Conservation (phyloP, 768 basidiomycete species). For the Royoungia palumana region DNA sequence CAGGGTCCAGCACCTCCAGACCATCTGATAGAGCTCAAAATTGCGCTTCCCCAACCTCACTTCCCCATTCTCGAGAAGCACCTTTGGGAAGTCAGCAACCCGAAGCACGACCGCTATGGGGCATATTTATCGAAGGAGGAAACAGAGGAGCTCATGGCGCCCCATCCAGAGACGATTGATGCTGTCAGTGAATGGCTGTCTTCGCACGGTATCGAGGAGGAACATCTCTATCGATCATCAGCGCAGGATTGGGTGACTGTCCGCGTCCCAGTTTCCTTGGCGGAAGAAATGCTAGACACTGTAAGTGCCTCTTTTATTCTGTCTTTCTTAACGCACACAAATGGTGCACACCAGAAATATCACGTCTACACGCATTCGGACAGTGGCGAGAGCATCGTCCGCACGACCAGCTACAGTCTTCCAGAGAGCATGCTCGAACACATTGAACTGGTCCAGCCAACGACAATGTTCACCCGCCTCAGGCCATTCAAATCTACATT, state of each 20-base stretch:
- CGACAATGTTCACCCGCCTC: slow-evolving; percentile 59
- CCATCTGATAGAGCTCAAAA: slow-evolving; percentile 52
- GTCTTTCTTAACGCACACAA: not conserved
- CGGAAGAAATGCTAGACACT: slow-evolving; percentile 70
- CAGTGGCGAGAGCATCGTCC: slow-evolving; percentile 52
- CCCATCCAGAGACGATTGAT: slow-evolving; percentile 49
- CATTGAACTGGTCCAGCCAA: slow-evolving; percentile 68
- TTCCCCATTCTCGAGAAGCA: slow-evolving; percentile 49
- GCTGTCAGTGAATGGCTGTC: slow-evolving; percentile 61
- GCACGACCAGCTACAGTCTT: slow-evolving; percentile 69
- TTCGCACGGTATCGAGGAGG: slow-evolving; percentile 49
- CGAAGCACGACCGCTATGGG: slow-evolving; percentile 51
- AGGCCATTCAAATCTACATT: slow-evolving; percentile 43
- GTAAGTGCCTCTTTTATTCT: slow-evolving; percentile 35
- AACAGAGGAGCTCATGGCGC: slow-evolving; percentile 59
- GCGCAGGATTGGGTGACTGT: slow-evolving; percentile 70
- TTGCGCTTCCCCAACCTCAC: slow-evolving; percentile 53
- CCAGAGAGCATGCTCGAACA: slow-evolving; percentile 57
- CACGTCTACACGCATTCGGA: slow-evolving; percentile 54
- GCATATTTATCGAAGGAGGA: slow-evolving; percentile 61
- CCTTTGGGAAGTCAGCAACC: slow-evolving; percentile 57
- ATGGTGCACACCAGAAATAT: slow-evolving; percentile 46
- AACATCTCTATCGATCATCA: slow-evolving; percentile 50
- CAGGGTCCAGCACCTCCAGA: slow-evolving; percentile 42
- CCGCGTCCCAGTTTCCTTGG: slow-evolving; percentile 52